These are phyloP conservation scores for Cyberlindnera xylosilytica DNA, from an alignment of 805 yeast species.

Conservation along the genomic window DNA sequence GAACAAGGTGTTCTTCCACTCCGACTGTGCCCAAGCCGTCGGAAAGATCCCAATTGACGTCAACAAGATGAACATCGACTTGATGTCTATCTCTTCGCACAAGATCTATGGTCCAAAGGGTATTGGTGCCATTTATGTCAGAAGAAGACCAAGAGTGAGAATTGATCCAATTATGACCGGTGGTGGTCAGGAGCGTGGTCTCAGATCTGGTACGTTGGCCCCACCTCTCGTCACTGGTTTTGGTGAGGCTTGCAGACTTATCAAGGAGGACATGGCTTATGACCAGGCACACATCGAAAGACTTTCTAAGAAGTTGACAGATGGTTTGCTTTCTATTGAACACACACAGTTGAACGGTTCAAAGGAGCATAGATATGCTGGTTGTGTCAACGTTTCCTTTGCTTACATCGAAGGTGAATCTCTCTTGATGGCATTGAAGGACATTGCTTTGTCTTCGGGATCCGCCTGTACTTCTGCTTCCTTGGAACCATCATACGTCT, in stretches of 20 bases:
- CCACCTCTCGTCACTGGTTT: conserved; percentile 96
- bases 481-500: conserved; percentile 93
- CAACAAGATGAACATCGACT: conserved; percentile 87
- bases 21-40: conserved; percentile 96
- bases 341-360: conserved; percentile 93
- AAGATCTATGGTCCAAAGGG: conserved; percentile 99
- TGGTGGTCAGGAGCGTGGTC: conserved; percentile 99
- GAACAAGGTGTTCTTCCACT: conserved; percentile 91
- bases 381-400: conserved; percentile 95
- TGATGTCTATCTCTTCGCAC: conserved; percentile 92
- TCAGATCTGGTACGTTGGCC: conserved; percentile 94
- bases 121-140: conserved; percentile 88
- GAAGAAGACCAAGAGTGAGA: conserved; percentile 98
- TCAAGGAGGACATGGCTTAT: conserved; percentile 66
- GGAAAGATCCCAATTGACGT: conserved; percentile 94
- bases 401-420: conserved; percentile 99
- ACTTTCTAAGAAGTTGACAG: conserved; percentile 69
- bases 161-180: conserved; percentile 92
- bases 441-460: conserved; percentile 93
- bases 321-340: conserved; percentile 74
- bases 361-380: conserved; percentile 68
- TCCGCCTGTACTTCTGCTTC: conserved; percentile 99
- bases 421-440: conserved; percentile 93
- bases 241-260: conserved; percentile 94
- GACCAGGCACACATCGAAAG: conserved; percentile 69